phyloP scores from a whole-genome alignment of 1,284 basidiomycete genomes.

The Xerocomus alliaceus region DNA sequence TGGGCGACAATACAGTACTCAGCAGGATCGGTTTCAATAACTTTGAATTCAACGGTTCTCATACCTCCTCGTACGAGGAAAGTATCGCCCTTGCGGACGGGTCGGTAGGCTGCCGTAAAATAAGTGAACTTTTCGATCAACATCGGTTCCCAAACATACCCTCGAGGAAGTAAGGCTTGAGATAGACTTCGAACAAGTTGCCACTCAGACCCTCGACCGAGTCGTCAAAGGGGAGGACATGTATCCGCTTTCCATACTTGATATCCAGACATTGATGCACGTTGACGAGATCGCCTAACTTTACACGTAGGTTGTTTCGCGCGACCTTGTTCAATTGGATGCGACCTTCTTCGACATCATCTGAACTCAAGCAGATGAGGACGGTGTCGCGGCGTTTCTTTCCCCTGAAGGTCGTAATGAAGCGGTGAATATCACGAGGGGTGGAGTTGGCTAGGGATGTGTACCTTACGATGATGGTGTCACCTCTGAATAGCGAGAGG shows the following conservation, averaged over 20 bases:
- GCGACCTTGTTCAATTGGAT: slow-evolving; percentile 99
- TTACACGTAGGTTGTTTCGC: slow-evolving; percentile 96
- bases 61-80: slow-evolving; percentile 98
- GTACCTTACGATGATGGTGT: slow-evolving; percentile 90
- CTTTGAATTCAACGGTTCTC: slow-evolving; percentile 99
- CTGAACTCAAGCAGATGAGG: slow-evolving; percentile 92
- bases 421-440: slow-evolving; percentile 9
- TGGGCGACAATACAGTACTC: slow-evolving; percentile 98
- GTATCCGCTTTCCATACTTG: slow-evolving; percentile 99
- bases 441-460: slow-evolving; percentile 22
- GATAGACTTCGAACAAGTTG: slow-evolving; percentile 98
- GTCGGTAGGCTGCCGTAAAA: slow-evolving; percentile 78
- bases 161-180: slow-evolving; percentile 99
- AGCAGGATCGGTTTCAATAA: slow-evolving; percentile 92
- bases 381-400: slow-evolving; percentile 97
- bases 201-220: slow-evolving; percentile 97
- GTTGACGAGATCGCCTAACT: slow-evolving; percentile 94
- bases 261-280: slow-evolving; percentile 97
- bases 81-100: slow-evolving; percentile 95
- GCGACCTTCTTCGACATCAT: slow-evolving; percentile 96
- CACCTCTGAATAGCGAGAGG: slow-evolving; percentile 92
- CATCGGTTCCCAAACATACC: slow-evolving; percentile 51
- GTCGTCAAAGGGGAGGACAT: slow-evolving; percentile 97
- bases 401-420: slow-evolving; percentile 58
- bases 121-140: slow-evolving; percentile 15